A percentile compares a stretch with the other conserved stretches of the same genome.
Evolutionary conservation across 2,329 filamentous ascomycete species (phyloP).

Genomic region (Corinectria fuckeliana): DNA sequence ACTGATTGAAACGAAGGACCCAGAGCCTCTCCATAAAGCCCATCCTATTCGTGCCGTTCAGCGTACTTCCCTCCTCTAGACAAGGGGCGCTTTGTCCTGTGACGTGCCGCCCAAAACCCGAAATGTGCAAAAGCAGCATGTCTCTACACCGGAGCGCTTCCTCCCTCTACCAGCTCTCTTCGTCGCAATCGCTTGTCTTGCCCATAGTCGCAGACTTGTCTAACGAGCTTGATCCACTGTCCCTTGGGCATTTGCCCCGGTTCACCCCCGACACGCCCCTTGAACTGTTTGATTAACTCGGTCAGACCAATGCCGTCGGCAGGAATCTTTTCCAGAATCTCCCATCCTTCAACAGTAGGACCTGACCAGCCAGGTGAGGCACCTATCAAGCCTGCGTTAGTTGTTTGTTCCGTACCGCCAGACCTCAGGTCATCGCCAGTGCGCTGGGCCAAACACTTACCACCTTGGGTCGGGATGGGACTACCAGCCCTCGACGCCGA

Average conservation of each 20-base stretch:
- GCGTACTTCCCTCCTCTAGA: not conserved
- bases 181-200: slow-evolving; percentile 60
- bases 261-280: slow-evolving; percentile 58
- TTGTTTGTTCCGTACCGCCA: not conserved
- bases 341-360: slow-evolving; percentile 53
- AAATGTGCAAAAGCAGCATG: slow-evolving; percentile 12
- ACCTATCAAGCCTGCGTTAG: slow-evolving; percentile 31
- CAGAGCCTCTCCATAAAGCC: not conserved
- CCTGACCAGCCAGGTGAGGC: slow-evolving; percentile 43
- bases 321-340: slow-evolving; percentile 62
- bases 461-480: slow-evolving; percentile 54
- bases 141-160: slow-evolving; percentile 7
- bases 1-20: slow-evolving; percentile 6
- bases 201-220: slow-evolving; percentile 59
- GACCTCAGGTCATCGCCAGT: no score
- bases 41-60: not conserved
- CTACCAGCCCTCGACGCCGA: slow-evolving; percentile 67
- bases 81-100: not conserved
- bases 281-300: slow-evolving; percentile 61
- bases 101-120: not conserved
- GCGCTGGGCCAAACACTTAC: slow-evolving; percentile 41
- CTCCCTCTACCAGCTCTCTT: slow-evolving; percentile 40
- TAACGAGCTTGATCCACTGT: slow-evolving; percentile 67
- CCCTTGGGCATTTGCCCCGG: slow-evolving; percentile 58
- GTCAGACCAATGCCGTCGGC: slow-evolving; percentile 61